Conservation (phyloP, 2,329 filamentous ascomycete species). For the Exophiala lecanii-corni region DNA sequence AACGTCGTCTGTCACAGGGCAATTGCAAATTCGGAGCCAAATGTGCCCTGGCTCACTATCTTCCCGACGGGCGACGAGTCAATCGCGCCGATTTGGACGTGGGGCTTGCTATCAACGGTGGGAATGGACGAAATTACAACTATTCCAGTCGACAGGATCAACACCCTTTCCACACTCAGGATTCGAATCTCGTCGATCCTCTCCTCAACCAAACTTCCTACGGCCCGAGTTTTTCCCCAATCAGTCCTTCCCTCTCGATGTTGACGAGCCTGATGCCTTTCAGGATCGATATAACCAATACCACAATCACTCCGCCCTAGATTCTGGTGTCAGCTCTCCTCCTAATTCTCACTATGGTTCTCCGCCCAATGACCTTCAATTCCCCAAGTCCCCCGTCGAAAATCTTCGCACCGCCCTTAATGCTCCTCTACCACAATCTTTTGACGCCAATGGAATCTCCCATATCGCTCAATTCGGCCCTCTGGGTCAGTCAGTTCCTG, state of each 20-base stretch:
- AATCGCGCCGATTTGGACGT: slow-evolving; percentile 60
- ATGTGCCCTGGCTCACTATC: slow-evolving; percentile 92
- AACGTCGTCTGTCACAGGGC: too few relatives aligned
- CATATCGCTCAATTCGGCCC: slow-evolving; percentile 85
- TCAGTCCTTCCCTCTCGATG: slow-evolving; percentile 40
- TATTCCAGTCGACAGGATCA: slow-evolving; percentile 59
- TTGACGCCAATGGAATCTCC: slow-evolving; percentile 93
- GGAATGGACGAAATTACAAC: slow-evolving; percentile 18
- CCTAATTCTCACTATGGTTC: slow-evolving; percentile 71
- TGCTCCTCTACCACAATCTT: slow-evolving; percentile 86
- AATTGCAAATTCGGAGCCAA: slow-evolving; percentile 99
- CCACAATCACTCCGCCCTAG: slow-evolving; percentile 52
- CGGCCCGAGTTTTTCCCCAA: slow-evolving; percentile 30
- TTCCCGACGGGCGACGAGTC: slow-evolving; percentile 87
- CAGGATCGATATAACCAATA: slow-evolving; percentile 34
- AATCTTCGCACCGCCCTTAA: slow-evolving; percentile 75
- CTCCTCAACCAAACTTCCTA: slow-evolving; percentile 57
- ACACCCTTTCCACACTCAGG: slow-evolving; percentile 57
- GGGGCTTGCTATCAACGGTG: slow-evolving; percentile 42
- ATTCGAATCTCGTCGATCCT: slow-evolving; percentile 70
- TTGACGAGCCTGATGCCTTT: slow-evolving; percentile 38
- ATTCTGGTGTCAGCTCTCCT: slow-evolving; percentile 56
- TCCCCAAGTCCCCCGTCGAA: slow-evolving; percentile 72
- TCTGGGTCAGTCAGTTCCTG: slow-evolving; percentile 86
- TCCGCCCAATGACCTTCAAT: slow-evolving; percentile 70